Percentiles rank a stretch among this genome's conserved stretches.
Evolutionary conservation across 306 rosid species (phyloP).

Genomic region (Vachellia collinsii): DNA sequence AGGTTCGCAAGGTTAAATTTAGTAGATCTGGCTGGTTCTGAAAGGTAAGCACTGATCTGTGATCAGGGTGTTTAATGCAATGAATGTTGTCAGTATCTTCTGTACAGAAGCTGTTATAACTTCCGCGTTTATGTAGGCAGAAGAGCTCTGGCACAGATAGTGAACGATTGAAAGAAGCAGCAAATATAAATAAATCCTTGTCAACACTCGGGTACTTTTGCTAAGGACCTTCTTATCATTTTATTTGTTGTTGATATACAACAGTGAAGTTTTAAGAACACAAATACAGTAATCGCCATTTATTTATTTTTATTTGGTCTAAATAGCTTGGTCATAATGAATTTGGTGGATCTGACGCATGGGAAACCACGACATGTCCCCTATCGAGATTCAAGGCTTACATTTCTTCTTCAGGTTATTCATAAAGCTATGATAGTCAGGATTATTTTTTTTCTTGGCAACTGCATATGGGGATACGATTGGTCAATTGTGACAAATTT

Average conservation of each 20-base stretch:
- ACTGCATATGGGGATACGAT: constrained; percentile 16
- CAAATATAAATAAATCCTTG: constrained; percentile 91
- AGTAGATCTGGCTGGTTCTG: constrained; percentile 97
- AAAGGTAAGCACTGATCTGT: constrained; percentile 61
- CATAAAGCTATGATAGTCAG: constrained; percentile 28
- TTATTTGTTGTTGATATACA: constrained; percentile 31
- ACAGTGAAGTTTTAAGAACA: constrained; percentile 23
- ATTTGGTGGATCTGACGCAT: constrained; percentile 88
- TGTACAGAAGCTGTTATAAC: constrained; percentile 36
- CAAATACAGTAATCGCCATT: constrained; percentile 9
- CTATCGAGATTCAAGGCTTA: constrained; percentile 93
- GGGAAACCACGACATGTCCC: constrained; percentile 99
- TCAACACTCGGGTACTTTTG: constrained; percentile 86
- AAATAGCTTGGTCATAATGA: constrained; percentile 92
- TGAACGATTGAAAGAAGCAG: constrained; percentile 93
- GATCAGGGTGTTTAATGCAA: constrained; percentile 19
- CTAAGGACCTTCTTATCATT: constrained; percentile 32
- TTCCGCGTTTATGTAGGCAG: constrained; percentile 63
- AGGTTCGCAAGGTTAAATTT: constrained; percentile 95
- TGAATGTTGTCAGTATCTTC: constrained; percentile 8
- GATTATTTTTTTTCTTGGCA: constrained; percentile 3
- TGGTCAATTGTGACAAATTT: constrained; percentile 30
- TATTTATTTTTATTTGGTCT: constrained; percentile 38
- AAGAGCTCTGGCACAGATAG: constrained; percentile 97
- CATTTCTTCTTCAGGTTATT: constrained; percentile 96